Base-by-base conservation (phyloP, 495 filamentous ascomycete species). In the Aspergillus cavernicola region DNA sequence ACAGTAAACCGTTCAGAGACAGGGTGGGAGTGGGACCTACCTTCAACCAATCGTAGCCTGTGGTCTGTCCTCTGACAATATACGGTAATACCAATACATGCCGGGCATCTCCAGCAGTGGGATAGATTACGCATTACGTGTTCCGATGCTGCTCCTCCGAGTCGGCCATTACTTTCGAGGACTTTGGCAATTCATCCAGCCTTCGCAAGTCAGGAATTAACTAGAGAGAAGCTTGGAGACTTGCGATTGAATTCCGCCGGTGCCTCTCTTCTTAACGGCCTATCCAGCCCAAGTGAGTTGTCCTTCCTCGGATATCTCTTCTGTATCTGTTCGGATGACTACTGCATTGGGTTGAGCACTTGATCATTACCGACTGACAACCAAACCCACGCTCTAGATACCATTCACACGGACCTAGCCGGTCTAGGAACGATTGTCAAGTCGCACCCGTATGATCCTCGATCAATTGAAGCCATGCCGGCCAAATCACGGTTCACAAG, bases 401-500 rank as follows among this genome's bases (percentile, higher is more conserved):
- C n/a, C 33, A 12, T 11, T 19, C 7, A 37, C 16, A 18, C 50
- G 31, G 39, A n/a, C 20, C 50, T 51, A 50, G 45, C 44, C 52
- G 38, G 39, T 39, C 39, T 37, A 43, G 36, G 43, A 40, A 32
- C 37, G 12, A 47, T 39, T 43, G 18, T 40, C 2, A 31, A 49
- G 31, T 12, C 23, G 12, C 29, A 29, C 7, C 50, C 55, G 40
- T 62, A 71, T 72, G 67, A 55, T 63, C 57, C 55, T 50, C 64
- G 52, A 64, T 62, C 59, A 24, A 42, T 62, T 52, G 48, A 56
- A 55, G 60, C 61, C 16, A 81, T 81, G 78, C 69, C 76, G 57
- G 68, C 74, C 60, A 81, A 79, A 66, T 95, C 89, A 59, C 86
- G 93, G 67, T 96, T 98, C 66, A 96, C 88, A 40, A 86, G 88